Percentiles rank a stretch among this genome's conserved stretches.
These are phyloP conservation scores for Bipolaris gigantea DNA, from an alignment of 2,329 filamentous ascomycete genomes.

Conservation along the genomic window DNA sequence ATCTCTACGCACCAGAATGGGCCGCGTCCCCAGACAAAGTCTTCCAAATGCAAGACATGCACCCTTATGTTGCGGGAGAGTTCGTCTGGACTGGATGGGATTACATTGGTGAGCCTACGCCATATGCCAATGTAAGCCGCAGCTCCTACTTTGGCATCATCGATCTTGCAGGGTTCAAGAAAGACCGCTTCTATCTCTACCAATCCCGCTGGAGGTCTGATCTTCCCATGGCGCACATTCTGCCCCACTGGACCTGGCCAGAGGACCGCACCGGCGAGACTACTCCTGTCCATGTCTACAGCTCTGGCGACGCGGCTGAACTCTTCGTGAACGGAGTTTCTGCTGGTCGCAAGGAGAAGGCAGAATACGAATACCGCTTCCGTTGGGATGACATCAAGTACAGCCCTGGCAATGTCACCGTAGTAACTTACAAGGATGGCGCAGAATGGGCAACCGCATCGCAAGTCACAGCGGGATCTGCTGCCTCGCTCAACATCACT, in stretches of 20 bases:
- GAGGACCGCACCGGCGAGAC: slow-evolving; percentile 47
- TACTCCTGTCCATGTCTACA: slow-evolving; percentile 60
- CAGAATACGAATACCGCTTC: slow-evolving; percentile 51
- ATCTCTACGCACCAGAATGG: slow-evolving; percentile 54
- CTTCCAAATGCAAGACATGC: slow-evolving; percentile 52
- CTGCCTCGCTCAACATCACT: slow-evolving; percentile 45
- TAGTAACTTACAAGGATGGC: slow-evolving; percentile 55
- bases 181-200: slow-evolving; percentile 60
- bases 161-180: slow-evolving; percentile 60
- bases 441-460: slow-evolving; percentile 51
- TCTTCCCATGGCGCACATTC: slow-evolving; percentile 54
- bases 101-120: slow-evolving; percentile 56
- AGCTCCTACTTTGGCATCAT: slow-evolving; percentile 61
- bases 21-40: slow-evolving; percentile 58
- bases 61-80: slow-evolving; percentile 57
- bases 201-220: slow-evolving; percentile 58
- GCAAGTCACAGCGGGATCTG: slow-evolving; percentile 48
- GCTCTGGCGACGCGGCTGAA: slow-evolving; percentile 57
- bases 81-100: slow-evolving; percentile 59
- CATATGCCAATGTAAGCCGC: slow-evolving; percentile 52
- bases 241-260: slow-evolving; percentile 62
- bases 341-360: slow-evolving; percentile 47
- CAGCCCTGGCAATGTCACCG: slow-evolving; percentile 51
- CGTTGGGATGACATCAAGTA: slow-evolving; percentile 58
- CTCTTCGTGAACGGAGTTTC: slow-evolving; percentile 57